Evolutionary conservation across 768 basidiomycete genomes (phyloP), one percentile per base, ranked within the genome.

Genomic region (Tylopilus rubrobrunneus): DNA sequence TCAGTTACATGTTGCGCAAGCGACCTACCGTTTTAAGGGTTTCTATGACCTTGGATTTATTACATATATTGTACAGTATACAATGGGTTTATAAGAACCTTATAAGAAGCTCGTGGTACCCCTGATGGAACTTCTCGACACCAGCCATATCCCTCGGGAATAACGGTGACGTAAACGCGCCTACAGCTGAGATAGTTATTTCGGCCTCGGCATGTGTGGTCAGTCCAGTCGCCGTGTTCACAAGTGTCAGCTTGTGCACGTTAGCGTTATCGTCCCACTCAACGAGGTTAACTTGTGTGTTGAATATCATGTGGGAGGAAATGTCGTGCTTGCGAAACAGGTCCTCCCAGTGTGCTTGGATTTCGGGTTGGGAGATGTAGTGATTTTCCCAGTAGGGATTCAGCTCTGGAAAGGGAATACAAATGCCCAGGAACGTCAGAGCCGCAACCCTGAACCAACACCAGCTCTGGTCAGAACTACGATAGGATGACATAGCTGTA

Each of bases 181-280:
- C 36, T 11, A 52, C 56, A 11, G 39, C 47, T 10, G 39, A 51
- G 33, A 51, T 42, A 33, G 37, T 33, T 10, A 29, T 56, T 11
- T 57, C 40, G 40, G 45, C 56, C 29, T 56, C 27, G 14, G 10
- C 45, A 23, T 37, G 45, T 2, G 61, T 67, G 46, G 58, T 62
- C 61, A 71, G 68, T n/a, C 74, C 74, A 11, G 73, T 77, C 23
- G 57, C 63, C 39, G 40, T 48, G 54, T 48, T 29, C n/a, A 31
- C 45, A 28, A 83, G 59, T 10, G 61, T 62, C 19, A 83, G 45
- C 9, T 64, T 67, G 63, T 82, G 80, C n/a, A 69, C 62, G 53
- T 77, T 76, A 5, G 59, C 55, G 15, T 68, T 62, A 4, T 70
- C 63, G 58, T 76, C 75, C 83, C 82, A 85, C 52, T 69, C 70